A percentile compares a stretch with the other conserved stretches of the same genome.
These are phyloP conservation scores for Camellia sinensis DNA, from an alignment of 148 eudicot genomes.

Conservation along the genomic window DNA sequence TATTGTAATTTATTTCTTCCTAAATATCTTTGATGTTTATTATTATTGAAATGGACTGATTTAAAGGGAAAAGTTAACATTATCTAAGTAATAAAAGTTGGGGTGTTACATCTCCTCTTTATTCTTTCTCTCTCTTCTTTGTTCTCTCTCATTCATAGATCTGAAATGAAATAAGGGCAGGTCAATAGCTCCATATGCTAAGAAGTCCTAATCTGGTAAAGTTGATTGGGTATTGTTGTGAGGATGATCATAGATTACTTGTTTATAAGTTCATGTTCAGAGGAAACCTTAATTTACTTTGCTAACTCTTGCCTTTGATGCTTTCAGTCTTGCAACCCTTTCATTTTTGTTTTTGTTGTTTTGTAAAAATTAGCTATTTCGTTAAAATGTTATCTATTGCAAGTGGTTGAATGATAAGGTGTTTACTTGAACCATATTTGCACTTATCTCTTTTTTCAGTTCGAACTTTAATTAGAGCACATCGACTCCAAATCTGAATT, in stretches of 20 bases:
- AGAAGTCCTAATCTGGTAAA: constrained; percentile 87
- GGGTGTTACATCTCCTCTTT: too few relatives aligned
- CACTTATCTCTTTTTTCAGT: too few relatives aligned
- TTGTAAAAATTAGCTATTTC: background rate
- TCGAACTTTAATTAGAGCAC: too few relatives aligned
- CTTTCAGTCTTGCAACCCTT: background rate
- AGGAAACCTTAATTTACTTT: constrained; percentile 57
- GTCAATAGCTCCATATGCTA: constrained; percentile 58
- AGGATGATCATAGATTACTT: constrained; percentile 90
- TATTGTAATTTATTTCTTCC: too few relatives aligned
- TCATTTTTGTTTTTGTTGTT: constrained; percentile 7
- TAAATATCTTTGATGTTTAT: too few relatives aligned
- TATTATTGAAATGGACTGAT: too few relatives aligned
- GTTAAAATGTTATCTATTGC: background rate
- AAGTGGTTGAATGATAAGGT: background rate
- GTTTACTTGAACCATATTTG: background rate
- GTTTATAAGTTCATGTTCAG: constrained; percentile 95
- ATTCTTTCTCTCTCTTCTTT: too few relatives aligned
- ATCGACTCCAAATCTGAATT: too few relatives aligned
- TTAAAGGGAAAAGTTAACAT: too few relatives aligned
- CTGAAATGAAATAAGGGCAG: constrained; percentile 25
- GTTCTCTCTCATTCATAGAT: too few relatives aligned
- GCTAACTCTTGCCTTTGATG: background rate
- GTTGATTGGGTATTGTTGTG: constrained; percentile 92
- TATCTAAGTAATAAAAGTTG: too few relatives aligned